Evolutionary conservation across 176 grass and related monocot species (phyloP), one percentile per base, ranked within the genome.

Genomic region (Pontederia crassipes): DNA sequence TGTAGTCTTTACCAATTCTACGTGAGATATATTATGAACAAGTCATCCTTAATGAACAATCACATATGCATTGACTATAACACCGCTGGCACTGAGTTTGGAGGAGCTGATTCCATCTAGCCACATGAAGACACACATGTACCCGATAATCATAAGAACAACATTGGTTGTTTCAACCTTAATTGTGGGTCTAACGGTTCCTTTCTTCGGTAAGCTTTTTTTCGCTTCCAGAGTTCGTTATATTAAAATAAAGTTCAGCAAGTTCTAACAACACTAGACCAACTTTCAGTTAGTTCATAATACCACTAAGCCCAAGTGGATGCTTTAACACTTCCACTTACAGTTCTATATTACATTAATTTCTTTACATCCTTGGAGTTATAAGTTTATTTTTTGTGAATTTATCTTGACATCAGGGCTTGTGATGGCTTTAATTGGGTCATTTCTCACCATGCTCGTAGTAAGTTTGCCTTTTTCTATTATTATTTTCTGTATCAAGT

Each of bases 391-490:
- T 59, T 24, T 46, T 4, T 78, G 55, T 3, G 46, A 3, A 29
- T 48, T 18, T 2, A 15, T 40, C 32, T 40, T 7, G 32, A 40
- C 24, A 8, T 67, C 78, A 97, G 93, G 84, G 59, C 88, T 97
- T 51, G 87, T 97, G 59, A 91, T 97, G 87, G 73, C 93, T 27
- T 85, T 97, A 20, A 75, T 97, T 64, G 93, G 93, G n/a, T 97
- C 93, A 74, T 76, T 97, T 48, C 71, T 97, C 62, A 85, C 84
- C 45, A 97, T 91, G 93, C 93, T 97, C 58, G 84, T 97, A 70
- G 92, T 91, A 91, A 82, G 75, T 68, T 64, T 58, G 49, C 6
- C 56, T 59, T 52, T 54, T 2, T 17, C 45, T 10, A 52, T 45
- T 55, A 49, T n/a, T 75, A 13, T 58, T 50, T 52, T 3, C 45